Percentiles rank a stretch among this genome's conserved stretches.
phyloP scores from a whole-genome alignment of 805 yeast species.

The Cyberlindnera japonica region DNA sequence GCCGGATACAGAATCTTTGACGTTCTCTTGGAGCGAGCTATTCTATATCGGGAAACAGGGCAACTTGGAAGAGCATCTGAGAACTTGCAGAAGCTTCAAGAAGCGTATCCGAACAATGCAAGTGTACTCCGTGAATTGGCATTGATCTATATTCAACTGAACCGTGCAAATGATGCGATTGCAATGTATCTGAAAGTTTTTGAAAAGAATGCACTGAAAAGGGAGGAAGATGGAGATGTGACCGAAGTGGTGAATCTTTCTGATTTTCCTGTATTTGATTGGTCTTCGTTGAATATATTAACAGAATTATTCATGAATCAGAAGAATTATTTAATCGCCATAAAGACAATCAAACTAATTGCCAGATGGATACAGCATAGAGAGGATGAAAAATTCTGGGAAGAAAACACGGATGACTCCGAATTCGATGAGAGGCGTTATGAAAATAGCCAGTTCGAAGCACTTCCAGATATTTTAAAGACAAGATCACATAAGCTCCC shows the following conservation, averaged over 20 bases:
- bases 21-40: conserved; percentile 60
- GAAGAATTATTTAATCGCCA: conserved; percentile 59
- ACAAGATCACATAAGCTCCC: conserved; percentile 53
- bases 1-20: conserved; percentile 48
- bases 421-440: conserved; percentile 78
- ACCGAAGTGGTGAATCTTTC: conserved; percentile 13
- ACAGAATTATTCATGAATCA: conserved; percentile 75
- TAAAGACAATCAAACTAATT: conserved; percentile 61
- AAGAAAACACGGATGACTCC: conserved; percentile 54
- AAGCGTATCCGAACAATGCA: conserved; percentile 54
- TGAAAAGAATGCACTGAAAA: conserved; percentile 49
- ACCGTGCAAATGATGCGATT: conserved; percentile 70
- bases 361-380: conserved; percentile 83
- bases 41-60: conserved; percentile 62
- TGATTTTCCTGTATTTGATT: conserved; percentile 59
- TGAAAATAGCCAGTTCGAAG: conserved; percentile 41
- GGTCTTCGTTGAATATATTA: conserved; percentile 85
- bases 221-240: conserved; percentile 24
- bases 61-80: conserved; percentile 70
- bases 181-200: conserved; percentile 61
- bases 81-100: conserved; percentile 59
- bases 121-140: conserved; percentile 60
- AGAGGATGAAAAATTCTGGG: conserved; percentile 45
- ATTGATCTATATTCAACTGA: conserved; percentile 43
- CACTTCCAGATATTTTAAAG: conserved; percentile 36